phyloP scores from a whole-genome alignment of 768 basidiomycete species.

The Hydnum rufescens region DNA sequence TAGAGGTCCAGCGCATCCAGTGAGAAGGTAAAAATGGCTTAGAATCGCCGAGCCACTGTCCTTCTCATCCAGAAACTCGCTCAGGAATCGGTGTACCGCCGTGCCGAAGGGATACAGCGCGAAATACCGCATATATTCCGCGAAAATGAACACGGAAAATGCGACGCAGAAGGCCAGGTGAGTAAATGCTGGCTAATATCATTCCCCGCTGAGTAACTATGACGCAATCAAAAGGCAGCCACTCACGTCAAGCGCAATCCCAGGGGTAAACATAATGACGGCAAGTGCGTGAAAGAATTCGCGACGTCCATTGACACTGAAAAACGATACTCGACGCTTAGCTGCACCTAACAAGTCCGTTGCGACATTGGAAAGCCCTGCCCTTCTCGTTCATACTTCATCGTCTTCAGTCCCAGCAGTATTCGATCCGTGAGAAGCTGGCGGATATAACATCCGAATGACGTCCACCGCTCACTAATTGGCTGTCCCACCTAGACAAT shows the following conservation, averaged over 20 bases:
- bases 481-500: too few species aligned
- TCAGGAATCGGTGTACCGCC: slow-evolving; percentile 84
- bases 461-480: too few species aligned
- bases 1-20: slow-evolving; percentile 80
- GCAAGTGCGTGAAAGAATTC: slow-evolving; percentile 96
- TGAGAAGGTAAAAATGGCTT: slow-evolving; percentile 92
- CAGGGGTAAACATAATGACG: slow-evolving; percentile 95
- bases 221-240: neutral
- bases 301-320: slow-evolving; percentile 76
- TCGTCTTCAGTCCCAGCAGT: neutral
- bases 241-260: slow-evolving; percentile 78
- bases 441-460: too few species aligned
- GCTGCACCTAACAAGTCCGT: neutral
- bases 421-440: too few species aligned
- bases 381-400: neutral
- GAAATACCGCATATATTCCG: slow-evolving; percentile 96
- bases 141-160: slow-evolving; percentile 86
- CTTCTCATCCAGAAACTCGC: slow-evolving; percentile 89
- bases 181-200: slow-evolving; percentile 73
- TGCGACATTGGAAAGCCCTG: neutral
- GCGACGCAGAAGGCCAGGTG: slow-evolving; percentile 89
- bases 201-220: too few species aligned
- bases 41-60: slow-evolving; percentile 91
- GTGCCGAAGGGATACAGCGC: slow-evolving; percentile 94
- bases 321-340: neutral